phyloP scores from a whole-genome alignment of 345 rosid species.

The Eucalyptus pumila region DNA sequence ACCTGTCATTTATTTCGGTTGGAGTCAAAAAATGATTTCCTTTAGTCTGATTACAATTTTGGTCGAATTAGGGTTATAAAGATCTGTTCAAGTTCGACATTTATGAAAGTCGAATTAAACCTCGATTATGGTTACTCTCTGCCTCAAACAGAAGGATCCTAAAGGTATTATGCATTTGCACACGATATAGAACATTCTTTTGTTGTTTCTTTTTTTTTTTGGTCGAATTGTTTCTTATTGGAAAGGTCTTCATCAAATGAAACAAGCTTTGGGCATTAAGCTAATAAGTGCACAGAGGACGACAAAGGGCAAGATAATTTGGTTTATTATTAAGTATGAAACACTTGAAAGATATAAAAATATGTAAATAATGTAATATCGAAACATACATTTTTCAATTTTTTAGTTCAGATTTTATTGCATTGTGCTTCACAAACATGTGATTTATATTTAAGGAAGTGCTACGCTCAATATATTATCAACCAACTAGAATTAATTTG shows the following conservation, averaged over 20 bases:
- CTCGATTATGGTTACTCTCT: neutral
- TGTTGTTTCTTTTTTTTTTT: neutral
- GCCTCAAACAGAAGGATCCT: neutral
- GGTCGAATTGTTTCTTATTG: neutral
- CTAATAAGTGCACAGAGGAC: neutral
- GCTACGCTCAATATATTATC: neutral
- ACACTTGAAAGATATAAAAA: neutral
- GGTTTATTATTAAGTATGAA: neutral
- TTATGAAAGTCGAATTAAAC: neutral
- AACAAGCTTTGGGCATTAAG: neutral
- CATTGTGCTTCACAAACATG: neutral
- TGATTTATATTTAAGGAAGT: neutral
- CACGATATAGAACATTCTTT: neutral
- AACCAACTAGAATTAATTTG: neutral
- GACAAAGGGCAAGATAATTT: neutral
- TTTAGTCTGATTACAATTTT: neutral
- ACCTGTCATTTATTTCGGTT: neutral
- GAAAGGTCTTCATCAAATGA: neutral
- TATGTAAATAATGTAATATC: too few relatives aligned
- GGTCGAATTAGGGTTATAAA: neutral
- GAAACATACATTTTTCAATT: neutral
- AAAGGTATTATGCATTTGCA: neutral
- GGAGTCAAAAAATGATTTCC: neutral
- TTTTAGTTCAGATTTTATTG: too few relatives aligned
- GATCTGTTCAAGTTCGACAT: neutral